Base-by-base conservation (phyloP, 169 alveolate species). In the Amoebophrya sp. region DNA sequence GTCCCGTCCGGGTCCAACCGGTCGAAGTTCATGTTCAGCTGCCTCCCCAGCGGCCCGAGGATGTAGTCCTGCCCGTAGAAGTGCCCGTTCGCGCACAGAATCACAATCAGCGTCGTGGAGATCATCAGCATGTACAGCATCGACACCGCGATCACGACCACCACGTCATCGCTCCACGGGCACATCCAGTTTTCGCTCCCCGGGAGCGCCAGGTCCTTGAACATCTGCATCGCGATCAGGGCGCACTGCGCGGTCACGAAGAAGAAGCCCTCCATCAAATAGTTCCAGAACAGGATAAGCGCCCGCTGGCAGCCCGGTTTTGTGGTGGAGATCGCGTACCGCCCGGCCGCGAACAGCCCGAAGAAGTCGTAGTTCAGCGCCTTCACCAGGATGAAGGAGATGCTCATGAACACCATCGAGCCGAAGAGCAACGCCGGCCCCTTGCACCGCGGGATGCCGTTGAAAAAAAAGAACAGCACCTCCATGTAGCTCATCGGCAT, bases 21-120 rank as follows among this genome's bases (percentile, higher is more conserved):
- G 40, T 58, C 78, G 34, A 58, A 58, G 34, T 39, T 38, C 48
- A 88, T 88, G 34, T 39, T 58, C 2, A 88, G 5, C 58, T 88
- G n/a, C 40, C 15, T 2, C 48, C 90, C 78, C 78, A 58, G 78
- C 78, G 78, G 78, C 34, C 78, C 78, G 78, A 58, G 78, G 23
- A 58, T 58, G 58, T 88, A 88, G 58, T 88, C 90, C 31, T 88
- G 90, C 34, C 90, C 90, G 67, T 39, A 39, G 90, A 88, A 88
- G 90, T 88, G 90, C 34, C 90, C 90, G 58, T 88, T 88, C 7
- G 90, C 90, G 58, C 90, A 88, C 34, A 88, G 50, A 15, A 40
- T 88, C 23, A 88, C 39, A 31, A 88, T 38, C 34, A 88, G 38
- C n/a, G 41, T 40, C 34, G 67, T 40, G 34, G 78, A 2, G 4